Percentiles rank a stretch among this genome's conserved stretches.
phyloP scores from a whole-genome alignment of 1,284 basidiomycete species.

The Malassezia vespertilionis region DNA sequence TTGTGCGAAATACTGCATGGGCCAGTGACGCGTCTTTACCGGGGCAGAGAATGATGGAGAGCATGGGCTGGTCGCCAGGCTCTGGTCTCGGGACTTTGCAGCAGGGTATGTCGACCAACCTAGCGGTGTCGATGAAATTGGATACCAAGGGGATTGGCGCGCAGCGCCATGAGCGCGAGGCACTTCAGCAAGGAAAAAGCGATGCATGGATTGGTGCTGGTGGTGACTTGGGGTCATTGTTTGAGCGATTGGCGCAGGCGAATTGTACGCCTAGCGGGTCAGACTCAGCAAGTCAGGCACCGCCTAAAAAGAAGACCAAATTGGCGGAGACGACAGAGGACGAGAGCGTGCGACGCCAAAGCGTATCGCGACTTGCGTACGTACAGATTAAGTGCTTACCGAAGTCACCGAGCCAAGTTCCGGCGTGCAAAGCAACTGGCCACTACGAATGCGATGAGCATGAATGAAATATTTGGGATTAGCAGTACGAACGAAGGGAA shows the following conservation, averaged over 20 bases:
- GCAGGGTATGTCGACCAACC: constrained; percentile 33
- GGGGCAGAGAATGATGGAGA: constrained; percentile 42
- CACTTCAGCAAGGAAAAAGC: constrained; percentile 24
- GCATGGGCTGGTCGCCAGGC: constrained; percentile 44
- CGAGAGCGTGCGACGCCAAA: not conserved
- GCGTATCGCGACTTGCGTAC: constrained; percentile 15
- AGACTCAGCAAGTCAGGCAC: too few relatives aligned
- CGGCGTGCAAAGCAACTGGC: constrained; percentile 41
- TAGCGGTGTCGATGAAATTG: constrained; percentile 40
- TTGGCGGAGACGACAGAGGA: constrained; percentile 9
- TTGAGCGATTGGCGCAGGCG: constrained; percentile 44
- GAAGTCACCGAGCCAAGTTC: constrained; percentile 37
- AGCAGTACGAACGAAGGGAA: not conserved
- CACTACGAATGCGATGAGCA: constrained; percentile 24
- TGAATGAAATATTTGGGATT: constrained; percentile 45
- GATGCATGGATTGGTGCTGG: constrained; percentile 42
- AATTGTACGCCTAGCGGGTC: too few relatives aligned
- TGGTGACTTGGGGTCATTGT: constrained; percentile 39
- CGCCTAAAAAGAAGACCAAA: constrained; percentile 19
- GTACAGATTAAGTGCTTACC: not conserved
- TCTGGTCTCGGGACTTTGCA: constrained; percentile 33
- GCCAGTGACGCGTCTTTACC: constrained; percentile 36
- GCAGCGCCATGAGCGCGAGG: constrained; percentile 38
- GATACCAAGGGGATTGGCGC: constrained; percentile 47
- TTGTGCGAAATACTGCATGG: constrained; percentile 38